phyloP scores from a whole-genome alignment of 2,329 filamentous ascomycete genomes.

The Alternaria hordeiaustralica region DNA sequence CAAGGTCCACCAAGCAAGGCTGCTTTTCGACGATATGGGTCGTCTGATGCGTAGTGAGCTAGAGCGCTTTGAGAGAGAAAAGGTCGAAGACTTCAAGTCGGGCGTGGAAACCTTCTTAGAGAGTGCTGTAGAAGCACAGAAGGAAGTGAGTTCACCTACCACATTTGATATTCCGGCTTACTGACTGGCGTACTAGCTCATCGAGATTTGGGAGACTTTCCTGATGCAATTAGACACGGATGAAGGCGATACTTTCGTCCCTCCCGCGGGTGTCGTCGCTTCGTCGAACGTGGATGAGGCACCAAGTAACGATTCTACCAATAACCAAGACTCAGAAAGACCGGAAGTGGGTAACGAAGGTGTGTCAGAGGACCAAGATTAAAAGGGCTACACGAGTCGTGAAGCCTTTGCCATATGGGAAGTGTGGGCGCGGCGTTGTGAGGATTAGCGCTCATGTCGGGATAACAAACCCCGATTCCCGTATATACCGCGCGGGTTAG shows the following conservation, averaged over 20 bases:
- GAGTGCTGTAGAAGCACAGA: conserved; percentile 96
- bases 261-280: conserved; percentile 48
- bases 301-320: conserved; percentile 15
- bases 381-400: not conserved
- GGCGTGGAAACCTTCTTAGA: conserved; percentile 97
- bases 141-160: conserved; percentile 72
- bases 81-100: conserved; percentile 98
- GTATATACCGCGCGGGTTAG: not conserved
- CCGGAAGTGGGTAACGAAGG: not conserved
- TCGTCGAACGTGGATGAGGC: conserved; percentile 28
- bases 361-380: not conserved
- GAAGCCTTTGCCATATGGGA: not conserved
- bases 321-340: conserved; percentile 13
- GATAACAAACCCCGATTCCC: not conserved
- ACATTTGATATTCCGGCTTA: not conserved
- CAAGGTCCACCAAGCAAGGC: conserved; percentile 85
- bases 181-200: conserved; percentile 56
- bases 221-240: conserved; percentile 94
- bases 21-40: conserved; percentile 98
- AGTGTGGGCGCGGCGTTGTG: not conserved
- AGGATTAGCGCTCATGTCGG: not conserved
- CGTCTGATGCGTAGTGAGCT: conserved; percentile 88
- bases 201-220: conserved; percentile 98
- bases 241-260: conserved; percentile 65
- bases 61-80: conserved; percentile 93